phyloP scores from a whole-genome alignment of 208 protist genomes.

The Leishmania tropica region DNA sequence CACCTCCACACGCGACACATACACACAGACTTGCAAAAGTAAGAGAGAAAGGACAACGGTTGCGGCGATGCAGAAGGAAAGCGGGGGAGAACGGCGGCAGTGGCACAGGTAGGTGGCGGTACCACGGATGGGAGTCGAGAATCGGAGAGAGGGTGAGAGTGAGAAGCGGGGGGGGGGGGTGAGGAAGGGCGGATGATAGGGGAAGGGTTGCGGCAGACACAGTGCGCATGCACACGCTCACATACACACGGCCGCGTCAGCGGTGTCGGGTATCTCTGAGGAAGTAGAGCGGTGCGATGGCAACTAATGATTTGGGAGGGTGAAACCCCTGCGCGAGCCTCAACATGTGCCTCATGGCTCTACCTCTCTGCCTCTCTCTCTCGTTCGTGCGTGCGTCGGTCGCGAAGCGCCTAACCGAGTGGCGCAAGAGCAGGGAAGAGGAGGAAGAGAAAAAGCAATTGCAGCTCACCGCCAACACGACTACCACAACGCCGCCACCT shows the following conservation, averaged over 20 bases:
- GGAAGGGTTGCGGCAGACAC: constrained; percentile 1
- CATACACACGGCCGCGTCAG: neutral
- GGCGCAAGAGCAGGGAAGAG: neutral
- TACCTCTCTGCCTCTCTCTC: neutral
- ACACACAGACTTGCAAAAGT: neutral
- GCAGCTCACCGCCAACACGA: neutral
- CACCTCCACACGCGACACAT: neutral
- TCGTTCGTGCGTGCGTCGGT: neutral
- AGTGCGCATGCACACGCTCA: neutral
- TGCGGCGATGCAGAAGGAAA: neutral
- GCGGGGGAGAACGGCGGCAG: neutral
- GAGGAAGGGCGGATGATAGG: neutral
- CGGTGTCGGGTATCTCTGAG: neutral
- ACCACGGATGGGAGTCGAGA: neutral
- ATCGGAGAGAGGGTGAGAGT: neutral
- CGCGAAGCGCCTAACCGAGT: neutral
- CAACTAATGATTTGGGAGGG: neutral
- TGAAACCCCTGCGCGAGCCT: neutral
- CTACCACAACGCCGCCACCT: neutral
- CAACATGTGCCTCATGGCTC: neutral
- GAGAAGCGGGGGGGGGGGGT: neutral
- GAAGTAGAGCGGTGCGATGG: neutral
- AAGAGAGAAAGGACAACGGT: neutral
- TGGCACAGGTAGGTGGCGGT: neutral
- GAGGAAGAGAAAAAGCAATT: neutral